These are phyloP conservation scores for Phytophthora palmivora DNA, from an alignment of 352 stramenopile genomes.

Conservation along the genomic window DNA sequence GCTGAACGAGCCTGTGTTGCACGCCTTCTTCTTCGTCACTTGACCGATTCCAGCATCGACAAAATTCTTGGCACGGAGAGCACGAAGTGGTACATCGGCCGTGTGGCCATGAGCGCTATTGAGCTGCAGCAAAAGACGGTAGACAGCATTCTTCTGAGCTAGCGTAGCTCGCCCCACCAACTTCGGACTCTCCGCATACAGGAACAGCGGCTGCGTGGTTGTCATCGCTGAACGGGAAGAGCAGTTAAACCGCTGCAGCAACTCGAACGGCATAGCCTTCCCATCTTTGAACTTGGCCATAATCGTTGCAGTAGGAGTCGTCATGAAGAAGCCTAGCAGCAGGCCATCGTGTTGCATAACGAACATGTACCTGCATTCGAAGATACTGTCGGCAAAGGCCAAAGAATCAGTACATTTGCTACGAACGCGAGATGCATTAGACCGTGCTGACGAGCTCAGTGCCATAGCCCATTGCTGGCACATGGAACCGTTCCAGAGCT, in stretches of 20 bases:
- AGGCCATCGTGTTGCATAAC: constrained; percentile 72
- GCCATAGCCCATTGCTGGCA: constrained; percentile 50
- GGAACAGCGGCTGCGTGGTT: constrained; percentile 43
- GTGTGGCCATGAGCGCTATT: constrained; percentile 53
- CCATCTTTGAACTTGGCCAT: constrained; percentile 58
- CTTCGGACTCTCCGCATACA: constrained; percentile 73
- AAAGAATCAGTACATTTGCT: constrained; percentile 5
- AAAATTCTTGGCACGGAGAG: constrained; percentile 74
- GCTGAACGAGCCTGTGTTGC: constrained; percentile 32
- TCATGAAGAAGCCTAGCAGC: constrained; percentile 67
- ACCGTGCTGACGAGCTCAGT: constrained; percentile 31
- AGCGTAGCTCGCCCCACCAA: constrained; percentile 53
- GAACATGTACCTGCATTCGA: constrained; percentile 73
- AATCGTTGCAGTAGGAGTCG: constrained; percentile 56
- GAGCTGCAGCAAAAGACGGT: constrained; percentile 56
- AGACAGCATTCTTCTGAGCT: constrained; percentile 61
- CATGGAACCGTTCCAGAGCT: constrained; percentile 75
- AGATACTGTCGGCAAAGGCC: constrained; percentile 29
- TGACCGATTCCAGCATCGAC: constrained; percentile 57
- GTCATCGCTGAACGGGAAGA: constrained; percentile 30
- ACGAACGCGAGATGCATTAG: constrained; percentile 26
- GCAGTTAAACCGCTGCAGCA: constrained; percentile 61
- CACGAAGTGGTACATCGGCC: constrained; percentile 67
- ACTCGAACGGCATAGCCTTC: constrained; percentile 57
- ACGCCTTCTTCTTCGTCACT: constrained; percentile 60